Base-by-base conservation (phyloP, 2,329 filamentous ascomycete species). In the Colletotrichum chrysophilum region DNA sequence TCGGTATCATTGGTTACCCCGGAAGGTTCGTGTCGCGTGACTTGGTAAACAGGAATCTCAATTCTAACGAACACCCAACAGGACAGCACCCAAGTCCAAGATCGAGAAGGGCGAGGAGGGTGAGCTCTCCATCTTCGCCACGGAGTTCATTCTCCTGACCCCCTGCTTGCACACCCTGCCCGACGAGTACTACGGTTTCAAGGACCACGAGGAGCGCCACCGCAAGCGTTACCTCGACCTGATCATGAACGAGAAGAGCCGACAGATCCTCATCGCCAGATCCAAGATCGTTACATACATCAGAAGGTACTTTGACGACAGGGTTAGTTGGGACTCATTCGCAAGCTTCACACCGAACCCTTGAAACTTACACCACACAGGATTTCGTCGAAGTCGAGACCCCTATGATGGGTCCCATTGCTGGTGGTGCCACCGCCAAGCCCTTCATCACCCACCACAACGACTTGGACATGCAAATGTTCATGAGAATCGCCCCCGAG, bases 381-480 rank as follows among this genome's bases (percentile, higher is more conserved):
- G 95, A 96, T 81, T 99, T 99, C 85, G 89, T 96, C 71, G 96
- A 98, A 84, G 96, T 98, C 30, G 95, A 98, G 87, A 99, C 97
- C 1, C 96, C 97, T 7, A 98, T 98, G 92, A 96, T 99, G 91
- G 97, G 98, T 84, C 92, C 94, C 81, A 98, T 98, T 83, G 96
- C 97, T 34, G 97, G 97, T 80, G 97, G 97, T 83, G 97, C 97
- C 38, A 98, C 97, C 2, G 97, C 97, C 75, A 96, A 94, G 88
- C 97, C 97, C 7, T 99, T 99, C 87, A 89, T 94, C 79, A 98
- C 97, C 16, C 94, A 98, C 85, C 97, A 98, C 89, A 99, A 99
- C 86, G 97, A 98, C 69, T 91, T 97, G 67, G 92, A 98, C 85
- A 96, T 98, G 92, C 93, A 98, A 80, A 93, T 99, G 85, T 98